A percentile compares a stretch with the other conserved stretches of the same genome.
These are phyloP conservation scores for Leccinum obscurum DNA, from an alignment of 768 basidiomycete species.

Conservation along the genomic window DNA sequence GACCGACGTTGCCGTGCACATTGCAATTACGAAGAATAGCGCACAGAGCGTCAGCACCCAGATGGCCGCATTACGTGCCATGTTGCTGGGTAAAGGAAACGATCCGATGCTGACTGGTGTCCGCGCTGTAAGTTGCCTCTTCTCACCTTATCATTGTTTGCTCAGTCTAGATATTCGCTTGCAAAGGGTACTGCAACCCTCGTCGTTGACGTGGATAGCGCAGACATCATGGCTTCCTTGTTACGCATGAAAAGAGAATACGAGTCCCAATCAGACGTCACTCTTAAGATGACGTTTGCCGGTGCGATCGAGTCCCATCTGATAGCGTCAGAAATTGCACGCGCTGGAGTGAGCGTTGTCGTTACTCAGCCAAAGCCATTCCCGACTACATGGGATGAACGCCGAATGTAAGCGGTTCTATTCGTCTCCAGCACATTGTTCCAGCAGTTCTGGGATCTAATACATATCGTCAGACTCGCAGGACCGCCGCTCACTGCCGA, in stretches of 20 bases:
- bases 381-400: constrained; percentile 63
- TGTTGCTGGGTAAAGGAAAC: constrained; percentile 58
- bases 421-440: neutral
- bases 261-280: constrained; percentile 54
- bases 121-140: constrained; percentile 10
- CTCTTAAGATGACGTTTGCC: constrained; percentile 61
- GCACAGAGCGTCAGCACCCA: constrained; percentile 63
- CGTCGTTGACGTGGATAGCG: constrained; percentile 65
- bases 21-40: constrained; percentile 45
- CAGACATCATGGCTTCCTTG: constrained; percentile 72
- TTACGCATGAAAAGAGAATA: constrained; percentile 68
- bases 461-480: constrained; percentile 46
- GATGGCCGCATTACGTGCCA: constrained; percentile 59
- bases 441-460: neutral
- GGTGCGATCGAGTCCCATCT: constrained; percentile 65
- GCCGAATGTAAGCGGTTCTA: constrained; percentile 51
- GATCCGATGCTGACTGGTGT: constrained; percentile 25
- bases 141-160: neutral
- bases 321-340: constrained; percentile 66
- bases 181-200: constrained; percentile 61
- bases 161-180: neutral
- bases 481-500: constrained; percentile 68
- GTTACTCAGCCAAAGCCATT: constrained; percentile 61
- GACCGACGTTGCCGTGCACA: constrained; percentile 61
- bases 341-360: constrained; percentile 70